Evolutionary conservation across 768 basidiomycete genomes (phyloP).

Genomic region (Lentinula guzmanii): DNA sequence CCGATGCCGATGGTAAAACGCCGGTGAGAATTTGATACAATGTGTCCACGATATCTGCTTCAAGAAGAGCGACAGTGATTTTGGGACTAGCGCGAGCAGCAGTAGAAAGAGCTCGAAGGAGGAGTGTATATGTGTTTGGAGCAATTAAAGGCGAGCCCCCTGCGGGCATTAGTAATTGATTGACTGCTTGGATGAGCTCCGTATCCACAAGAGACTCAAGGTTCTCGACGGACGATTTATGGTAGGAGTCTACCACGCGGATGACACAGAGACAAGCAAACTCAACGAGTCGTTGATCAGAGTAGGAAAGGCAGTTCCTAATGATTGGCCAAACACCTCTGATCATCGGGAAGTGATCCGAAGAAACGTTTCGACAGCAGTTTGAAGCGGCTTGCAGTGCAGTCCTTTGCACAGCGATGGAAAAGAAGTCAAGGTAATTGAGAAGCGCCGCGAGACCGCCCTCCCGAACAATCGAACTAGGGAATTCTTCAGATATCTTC

Average conservation of each 20-base stretch:
- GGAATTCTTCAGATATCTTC: conserved; percentile 98
- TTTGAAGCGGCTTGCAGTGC: conserved; percentile 96
- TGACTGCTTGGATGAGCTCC: conserved; percentile 77
- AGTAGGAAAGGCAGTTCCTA: conserved; percentile 84
- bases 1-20: conserved; percentile 68
- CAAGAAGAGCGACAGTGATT: conserved; percentile 79
- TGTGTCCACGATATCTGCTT: conserved; percentile 90
- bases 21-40: conserved; percentile 95
- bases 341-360: conserved; percentile 88
- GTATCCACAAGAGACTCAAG: conserved; percentile 82
- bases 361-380: conserved; percentile 88
- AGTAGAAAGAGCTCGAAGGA: conserved; percentile 82
- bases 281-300: conserved; percentile 96
- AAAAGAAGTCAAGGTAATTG: conserved; percentile 97
- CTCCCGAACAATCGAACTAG: conserved; percentile 92
- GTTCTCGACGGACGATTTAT: conserved; percentile 77
- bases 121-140: conserved; percentile 80
- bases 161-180: conserved; percentile 77
- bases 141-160: conserved; percentile 85
- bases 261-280: conserved; percentile 94
- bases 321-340: conserved; percentile 89
- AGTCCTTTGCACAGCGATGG: conserved; percentile 94
- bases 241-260: conserved; percentile 87
- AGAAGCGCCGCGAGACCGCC: conserved; percentile 90
- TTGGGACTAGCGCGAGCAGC: conserved; percentile 85